Conservation (phyloP, 2,329 filamentous ascomycete genomes). For the Immersiporthe knoxdaviesiana region DNA sequence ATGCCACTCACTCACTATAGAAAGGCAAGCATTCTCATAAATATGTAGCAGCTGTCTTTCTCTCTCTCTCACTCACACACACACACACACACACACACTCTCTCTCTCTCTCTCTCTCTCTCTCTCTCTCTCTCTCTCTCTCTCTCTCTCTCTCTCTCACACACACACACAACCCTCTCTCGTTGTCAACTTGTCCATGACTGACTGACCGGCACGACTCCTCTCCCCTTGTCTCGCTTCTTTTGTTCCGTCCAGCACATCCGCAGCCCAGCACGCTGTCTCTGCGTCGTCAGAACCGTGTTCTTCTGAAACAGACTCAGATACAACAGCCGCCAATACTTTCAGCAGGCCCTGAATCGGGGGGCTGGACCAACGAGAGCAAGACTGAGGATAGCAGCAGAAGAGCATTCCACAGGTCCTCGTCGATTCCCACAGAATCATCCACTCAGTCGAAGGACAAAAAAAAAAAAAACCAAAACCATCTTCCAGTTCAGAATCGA, state of each 20-base stretch:
- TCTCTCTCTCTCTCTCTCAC: too few species aligned
- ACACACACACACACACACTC: too few species aligned
- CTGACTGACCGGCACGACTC: background rate
- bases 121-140: background rate
- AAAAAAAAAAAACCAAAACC: background rate
- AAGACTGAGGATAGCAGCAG: background rate
- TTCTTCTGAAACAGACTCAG: background rate
- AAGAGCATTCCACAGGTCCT: background rate
- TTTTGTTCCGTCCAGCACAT: background rate
- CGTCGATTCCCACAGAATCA: background rate
- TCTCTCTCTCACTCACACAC: background rate
- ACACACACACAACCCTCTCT: too few species aligned
- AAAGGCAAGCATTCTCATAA: background rate
- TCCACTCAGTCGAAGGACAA: background rate
- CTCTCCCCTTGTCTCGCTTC: background rate
- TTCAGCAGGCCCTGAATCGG: background rate
- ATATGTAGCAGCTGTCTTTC: background rate
- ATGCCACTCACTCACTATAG: background rate
- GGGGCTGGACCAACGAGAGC: background rate
- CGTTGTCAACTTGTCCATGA: background rate
- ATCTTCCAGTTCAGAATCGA: background rate
- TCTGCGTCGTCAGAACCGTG: background rate
- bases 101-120: too few species aligned
- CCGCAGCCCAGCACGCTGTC: background rate
- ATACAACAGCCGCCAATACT: conserved; percentile 1